Evolutionary conservation across 768 basidiomycete genomes (phyloP).

Genomic region (Megacollybia marginata): DNA sequence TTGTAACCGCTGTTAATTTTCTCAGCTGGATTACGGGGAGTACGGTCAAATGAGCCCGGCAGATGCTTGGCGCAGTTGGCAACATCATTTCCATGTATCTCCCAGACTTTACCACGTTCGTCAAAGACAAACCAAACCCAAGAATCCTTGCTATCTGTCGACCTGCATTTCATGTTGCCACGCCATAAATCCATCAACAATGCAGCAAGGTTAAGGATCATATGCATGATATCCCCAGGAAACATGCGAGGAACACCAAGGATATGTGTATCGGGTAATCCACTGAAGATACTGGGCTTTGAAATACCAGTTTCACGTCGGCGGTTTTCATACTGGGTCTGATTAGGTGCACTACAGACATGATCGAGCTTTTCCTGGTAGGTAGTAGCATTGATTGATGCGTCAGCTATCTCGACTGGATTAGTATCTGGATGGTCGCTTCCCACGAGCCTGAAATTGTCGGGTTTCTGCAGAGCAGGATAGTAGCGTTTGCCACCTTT

Average conservation of each 20-base stretch:
- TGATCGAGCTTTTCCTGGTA: too few relatives aligned
- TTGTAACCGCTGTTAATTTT: too few relatives aligned
- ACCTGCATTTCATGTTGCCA: slow-evolving; percentile 13
- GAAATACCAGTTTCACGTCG: slow-evolving; percentile 8
- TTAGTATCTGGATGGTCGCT: too few relatives aligned
- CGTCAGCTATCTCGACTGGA: too few relatives aligned
- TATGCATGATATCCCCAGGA: too few relatives aligned
- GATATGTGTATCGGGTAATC: slow-evolving; percentile 4
- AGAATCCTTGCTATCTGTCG: slow-evolving; percentile 7
- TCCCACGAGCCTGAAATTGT: too few relatives aligned
- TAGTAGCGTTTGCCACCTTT: neutral
- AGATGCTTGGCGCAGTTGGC: slow-evolving; percentile 4
- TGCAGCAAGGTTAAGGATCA: too few relatives aligned
- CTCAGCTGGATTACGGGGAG: too few relatives aligned
- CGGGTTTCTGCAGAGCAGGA: neutral
- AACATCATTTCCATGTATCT: slow-evolving; percentile 9
- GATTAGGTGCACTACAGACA: too few relatives aligned
- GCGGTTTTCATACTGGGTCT: too few relatives aligned
- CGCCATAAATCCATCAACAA: slow-evolving; percentile 9
- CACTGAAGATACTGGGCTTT: slow-evolving; percentile 12
- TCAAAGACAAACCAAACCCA: slow-evolving; percentile 24
- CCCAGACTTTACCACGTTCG: slow-evolving; percentile 7
- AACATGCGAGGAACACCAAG: slow-evolving; percentile 8
- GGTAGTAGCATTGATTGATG: too few relatives aligned
- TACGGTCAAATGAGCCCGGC: too few relatives aligned